Percentiles rank a stretch among this genome's conserved stretches.
These are phyloP conservation scores for Gastroboletus turbinatus DNA, from an alignment of 1,284 basidiomycete species.

Conservation along the genomic window DNA sequence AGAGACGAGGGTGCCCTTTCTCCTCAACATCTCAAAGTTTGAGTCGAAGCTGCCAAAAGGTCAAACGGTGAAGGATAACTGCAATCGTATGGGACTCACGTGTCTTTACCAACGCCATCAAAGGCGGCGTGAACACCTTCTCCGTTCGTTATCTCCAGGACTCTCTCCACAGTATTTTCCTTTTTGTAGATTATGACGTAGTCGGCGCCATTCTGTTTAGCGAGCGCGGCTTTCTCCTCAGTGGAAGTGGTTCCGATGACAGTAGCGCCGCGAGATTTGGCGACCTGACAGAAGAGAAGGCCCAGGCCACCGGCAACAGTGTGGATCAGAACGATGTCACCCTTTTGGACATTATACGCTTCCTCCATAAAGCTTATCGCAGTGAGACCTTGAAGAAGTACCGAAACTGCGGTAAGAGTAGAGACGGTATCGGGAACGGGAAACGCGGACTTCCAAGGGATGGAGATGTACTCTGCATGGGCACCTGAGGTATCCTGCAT, in stretches of 20 bases:
- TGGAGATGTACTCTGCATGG: constrained; percentile 77
- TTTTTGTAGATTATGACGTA: constrained; percentile 83
- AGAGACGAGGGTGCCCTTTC: constrained; percentile 85
- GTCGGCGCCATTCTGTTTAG: constrained; percentile 79
- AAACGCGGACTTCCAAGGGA: constrained; percentile 63
- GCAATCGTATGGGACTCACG: constrained; percentile 45
- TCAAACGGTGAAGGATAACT: neutral
- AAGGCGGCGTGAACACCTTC: constrained; percentile 86
- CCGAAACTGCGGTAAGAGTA: constrained; percentile 66
- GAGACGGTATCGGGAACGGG: constrained; percentile 62
- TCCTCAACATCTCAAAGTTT: constrained; percentile 77
- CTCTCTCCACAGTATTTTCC: constrained; percentile 69
- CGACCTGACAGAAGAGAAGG: constrained; percentile 59
- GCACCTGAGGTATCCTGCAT: constrained; percentile 53
- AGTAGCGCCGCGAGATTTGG: constrained; percentile 75
- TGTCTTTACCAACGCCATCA: constrained; percentile 94
- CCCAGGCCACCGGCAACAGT: constrained; percentile 86
- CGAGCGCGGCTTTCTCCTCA: constrained; percentile 81
- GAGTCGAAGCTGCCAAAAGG: constrained; percentile 63
- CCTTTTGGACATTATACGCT: constrained; percentile 78
- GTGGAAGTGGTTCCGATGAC: constrained; percentile 96
- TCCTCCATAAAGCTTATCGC: constrained; percentile 80
- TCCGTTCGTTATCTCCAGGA: constrained; percentile 79
- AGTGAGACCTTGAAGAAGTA: constrained; percentile 78
- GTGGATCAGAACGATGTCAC: constrained; percentile 77